A percentile compares a stretch with the other conserved stretches of the same genome.
Evolutionary conservation across 139 green algal genomes (phyloP).

Genomic region (Diplosphaera chodatii): DNA sequence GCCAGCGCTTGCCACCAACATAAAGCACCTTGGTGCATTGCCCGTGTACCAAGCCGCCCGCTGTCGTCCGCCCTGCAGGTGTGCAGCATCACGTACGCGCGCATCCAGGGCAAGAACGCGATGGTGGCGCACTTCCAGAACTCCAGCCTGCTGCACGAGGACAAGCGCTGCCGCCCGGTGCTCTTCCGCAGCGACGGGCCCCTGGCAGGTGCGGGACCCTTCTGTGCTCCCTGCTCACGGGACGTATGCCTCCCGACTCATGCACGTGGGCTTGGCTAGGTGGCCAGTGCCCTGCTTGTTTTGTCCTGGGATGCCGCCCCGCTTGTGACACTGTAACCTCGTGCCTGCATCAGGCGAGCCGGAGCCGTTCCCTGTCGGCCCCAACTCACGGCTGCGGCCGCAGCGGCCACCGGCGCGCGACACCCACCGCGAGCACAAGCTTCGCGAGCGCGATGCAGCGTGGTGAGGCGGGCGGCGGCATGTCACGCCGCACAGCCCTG

Average conservation of each 20-base stretch:
- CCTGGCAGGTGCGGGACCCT: conserved; percentile 7
- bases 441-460: background rate
- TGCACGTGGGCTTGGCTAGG: too few species aligned
- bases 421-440: background rate
- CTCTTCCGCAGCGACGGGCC: conserved; percentile 69
- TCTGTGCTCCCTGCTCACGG: too few species aligned
- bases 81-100: conserved; percentile 88
- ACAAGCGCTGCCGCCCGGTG: conserved; percentile 95
- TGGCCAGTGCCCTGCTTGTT: too few species aligned
- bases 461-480: too few species aligned
- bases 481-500: too few species aligned
- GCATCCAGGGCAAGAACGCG: conserved; percentile 83
- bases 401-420: background rate
- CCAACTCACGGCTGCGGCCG: conserved; percentile 10
- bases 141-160: conserved; percentile 94
- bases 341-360: conserved; percentile 37
- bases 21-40: too few species aligned
- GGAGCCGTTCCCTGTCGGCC: conserved; percentile 35
- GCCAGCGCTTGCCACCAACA: too few species aligned
- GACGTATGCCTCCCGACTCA: too few species aligned
- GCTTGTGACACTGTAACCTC: too few species aligned
- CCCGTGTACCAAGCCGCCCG: too few species aligned
- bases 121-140: conserved; percentile 97
- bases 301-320: too few species aligned
- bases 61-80: conserved; percentile 21